Percentiles rank a stretch among this genome's conserved stretches.
Evolutionary conservation across 2,329 filamentous ascomycete genomes (phyloP).

Genomic region (Nemania serpens): DNA sequence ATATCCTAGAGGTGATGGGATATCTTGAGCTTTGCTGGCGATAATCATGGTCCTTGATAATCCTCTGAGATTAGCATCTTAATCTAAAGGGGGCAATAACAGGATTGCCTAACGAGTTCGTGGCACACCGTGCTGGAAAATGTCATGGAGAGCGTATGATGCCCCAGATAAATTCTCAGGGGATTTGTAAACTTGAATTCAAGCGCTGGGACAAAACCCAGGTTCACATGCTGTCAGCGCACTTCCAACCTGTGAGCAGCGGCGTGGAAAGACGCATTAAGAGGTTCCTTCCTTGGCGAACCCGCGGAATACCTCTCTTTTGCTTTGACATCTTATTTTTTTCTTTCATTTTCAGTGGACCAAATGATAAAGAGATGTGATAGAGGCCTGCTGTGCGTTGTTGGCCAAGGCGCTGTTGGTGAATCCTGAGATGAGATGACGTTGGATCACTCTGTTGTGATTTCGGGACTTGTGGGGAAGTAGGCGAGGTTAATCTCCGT

Average conservation of each 20-base stretch:
- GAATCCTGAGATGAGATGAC: neutral
- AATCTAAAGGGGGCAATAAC: neutral
- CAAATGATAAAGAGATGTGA: neutral
- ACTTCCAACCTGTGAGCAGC: neutral
- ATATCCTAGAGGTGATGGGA: neutral
- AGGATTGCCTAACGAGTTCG: neutral
- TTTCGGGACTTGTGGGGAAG: constrained; percentile 1
- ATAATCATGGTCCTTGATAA: neutral
- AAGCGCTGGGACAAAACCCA: neutral
- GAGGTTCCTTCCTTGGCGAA: neutral
- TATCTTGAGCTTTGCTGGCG: neutral
- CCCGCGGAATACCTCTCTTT: neutral
- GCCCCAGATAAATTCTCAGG: no score
- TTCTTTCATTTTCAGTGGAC: neutral
- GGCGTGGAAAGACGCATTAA: neutral
- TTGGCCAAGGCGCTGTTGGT: neutral
- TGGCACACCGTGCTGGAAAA: neutral
- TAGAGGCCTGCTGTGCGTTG: neutral
- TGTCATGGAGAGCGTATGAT: neutral
- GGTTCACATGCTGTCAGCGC: neutral
- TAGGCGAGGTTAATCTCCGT: neutral
- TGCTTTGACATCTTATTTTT: neutral
- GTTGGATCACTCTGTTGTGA: constrained; percentile 12
- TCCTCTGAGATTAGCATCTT: neutral
- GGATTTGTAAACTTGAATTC: neutral